phyloP scores from a whole-genome alignment of 2,329 filamentous ascomycete species.

The Dendryphion nanum region DNA sequence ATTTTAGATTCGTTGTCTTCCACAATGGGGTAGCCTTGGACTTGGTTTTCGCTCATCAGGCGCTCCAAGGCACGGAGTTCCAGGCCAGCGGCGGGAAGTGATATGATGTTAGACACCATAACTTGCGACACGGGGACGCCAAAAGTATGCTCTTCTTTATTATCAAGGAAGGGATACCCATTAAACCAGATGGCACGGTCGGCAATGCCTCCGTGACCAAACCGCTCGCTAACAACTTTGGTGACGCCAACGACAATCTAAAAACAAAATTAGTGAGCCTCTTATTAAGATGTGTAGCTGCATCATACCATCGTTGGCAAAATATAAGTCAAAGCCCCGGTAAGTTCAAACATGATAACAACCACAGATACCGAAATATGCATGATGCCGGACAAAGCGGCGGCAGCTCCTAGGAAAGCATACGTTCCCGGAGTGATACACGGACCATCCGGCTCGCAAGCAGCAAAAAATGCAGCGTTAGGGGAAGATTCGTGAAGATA shows the following conservation, averaged over 20 bases:
- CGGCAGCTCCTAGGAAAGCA: conserved; percentile 88
- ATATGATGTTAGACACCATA: conserved; percentile 76
- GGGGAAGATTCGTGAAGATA: conserved; percentile 83
- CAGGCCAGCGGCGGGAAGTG: conserved; percentile 72
- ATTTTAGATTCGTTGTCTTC: conserved; percentile 69
- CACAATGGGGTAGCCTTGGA: conserved; percentile 90
- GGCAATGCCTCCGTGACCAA: conserved; percentile 94
- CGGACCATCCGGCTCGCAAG: conserved; percentile 85
- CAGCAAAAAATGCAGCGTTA: conserved; percentile 77
- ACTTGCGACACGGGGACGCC: conserved; percentile 88
- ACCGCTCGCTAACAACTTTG: conserved; percentile 85
- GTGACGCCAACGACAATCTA: conserved; percentile 93
- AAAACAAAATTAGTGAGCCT: neutral
- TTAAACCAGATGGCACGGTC: conserved; percentile 99
- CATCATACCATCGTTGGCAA: conserved; percentile 79
- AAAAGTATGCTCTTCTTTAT: conserved; percentile 96
- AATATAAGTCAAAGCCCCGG: conserved; percentile 95
- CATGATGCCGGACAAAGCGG: conserved; percentile 94
- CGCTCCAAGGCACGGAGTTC: conserved; percentile 74
- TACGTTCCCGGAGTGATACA: conserved; percentile 98
- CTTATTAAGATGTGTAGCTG: neutral
- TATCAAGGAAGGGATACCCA: conserved; percentile 94
- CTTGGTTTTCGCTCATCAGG: conserved; percentile 73
- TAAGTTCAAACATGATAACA: conserved; percentile 99
- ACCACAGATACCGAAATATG: conserved; percentile 95